Evolutionary conservation across 805 yeast species (phyloP).

Genomic region (Candida sithepensis): DNA sequence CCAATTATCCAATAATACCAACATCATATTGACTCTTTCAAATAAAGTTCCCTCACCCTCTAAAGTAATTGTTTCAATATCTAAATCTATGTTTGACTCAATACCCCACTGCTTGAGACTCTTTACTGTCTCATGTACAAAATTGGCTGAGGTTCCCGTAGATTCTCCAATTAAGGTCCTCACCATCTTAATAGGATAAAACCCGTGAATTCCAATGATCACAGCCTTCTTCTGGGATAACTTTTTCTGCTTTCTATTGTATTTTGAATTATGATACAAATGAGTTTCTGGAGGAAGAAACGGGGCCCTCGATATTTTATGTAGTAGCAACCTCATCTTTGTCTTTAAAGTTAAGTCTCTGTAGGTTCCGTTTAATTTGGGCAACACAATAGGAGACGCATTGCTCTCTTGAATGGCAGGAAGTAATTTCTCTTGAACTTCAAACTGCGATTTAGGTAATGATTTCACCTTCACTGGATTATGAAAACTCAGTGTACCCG

Average conservation of each 20-base stretch:
- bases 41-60: constrained; percentile 90
- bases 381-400: constrained; percentile 21
- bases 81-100: constrained; percentile 34
- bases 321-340: constrained; percentile 20
- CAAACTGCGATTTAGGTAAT: constrained; percentile 29
- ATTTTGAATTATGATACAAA: constrained; percentile 22
- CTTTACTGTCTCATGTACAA: constrained; percentile 76
- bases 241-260: constrained; percentile 3
- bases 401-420: constrained; percentile 1
- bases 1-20: constrained; percentile 69
- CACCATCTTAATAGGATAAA: constrained; percentile 82
- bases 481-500: constrained; percentile 27
- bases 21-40: constrained; percentile 74
- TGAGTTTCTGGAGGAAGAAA: constrained; percentile 25
- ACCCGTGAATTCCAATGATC: constrained; percentile 93
- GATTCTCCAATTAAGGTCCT: constrained; percentile 87
- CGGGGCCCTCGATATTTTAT: not conserved
- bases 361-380: constrained; percentile 24
- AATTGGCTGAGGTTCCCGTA: constrained; percentile 82
- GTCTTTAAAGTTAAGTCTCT: constrained; percentile 26
- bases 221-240: constrained; percentile 48
- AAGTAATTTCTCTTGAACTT: constrained; percentile 22
- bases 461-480: constrained; percentile 24
- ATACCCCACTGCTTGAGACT: constrained; percentile 66
- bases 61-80: constrained; percentile 78